Evolutionary conservation across 2,329 filamentous ascomycete species (phyloP), one percentile per base, ranked within the genome.

Genomic region (Diplodia seriata): DNA sequence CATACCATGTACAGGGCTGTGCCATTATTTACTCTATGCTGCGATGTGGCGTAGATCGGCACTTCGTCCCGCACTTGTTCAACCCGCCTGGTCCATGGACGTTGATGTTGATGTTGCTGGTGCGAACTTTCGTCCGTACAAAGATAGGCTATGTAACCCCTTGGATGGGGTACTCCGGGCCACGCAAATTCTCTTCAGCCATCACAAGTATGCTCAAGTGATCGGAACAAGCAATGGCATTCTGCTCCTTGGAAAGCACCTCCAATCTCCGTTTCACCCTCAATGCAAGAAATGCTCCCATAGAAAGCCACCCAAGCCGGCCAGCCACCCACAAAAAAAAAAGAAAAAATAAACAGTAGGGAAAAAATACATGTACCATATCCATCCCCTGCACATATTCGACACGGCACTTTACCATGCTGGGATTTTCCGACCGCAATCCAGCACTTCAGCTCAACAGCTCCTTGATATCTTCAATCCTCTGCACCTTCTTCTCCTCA

Each of bases 391-490:
- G 3, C 15, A 38, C 38, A 43, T 14, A 11, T n/a, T 18, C 15
- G 43, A 29, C 14, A 38, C 12, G 7, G 15, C 20, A 40, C 31
- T 38, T 26, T 26, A 26, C 11, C 18, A 12, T 11, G 7, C 15
- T 26, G 0, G 29, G 8, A n/a, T 33, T 23, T 8, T 9, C 18
- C 53, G 31, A 18, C 53, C 53, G 12, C 11, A 31, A 3, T 26
- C 3, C 33, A 14, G 8, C 29, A 11, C 2, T 72, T 63, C 31
- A 86, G 74, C 90, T 93, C 57, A 99, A 85, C 72, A 99, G 82
- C 79, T 97, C 91, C 79, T 91, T 94, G 72, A 98, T 93, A 80
- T 99, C 95, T 78, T 97, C 94, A 70, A 98, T 94, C 49, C 93
- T 85, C 77, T 95, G 91, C 70, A 93, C 83, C 76, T 90, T 93